Evolutionary conservation across 306 rosid genomes (phyloP), one percentile per base, ranked within the genome.

Genomic region (Mimosa bimucronata): DNA sequence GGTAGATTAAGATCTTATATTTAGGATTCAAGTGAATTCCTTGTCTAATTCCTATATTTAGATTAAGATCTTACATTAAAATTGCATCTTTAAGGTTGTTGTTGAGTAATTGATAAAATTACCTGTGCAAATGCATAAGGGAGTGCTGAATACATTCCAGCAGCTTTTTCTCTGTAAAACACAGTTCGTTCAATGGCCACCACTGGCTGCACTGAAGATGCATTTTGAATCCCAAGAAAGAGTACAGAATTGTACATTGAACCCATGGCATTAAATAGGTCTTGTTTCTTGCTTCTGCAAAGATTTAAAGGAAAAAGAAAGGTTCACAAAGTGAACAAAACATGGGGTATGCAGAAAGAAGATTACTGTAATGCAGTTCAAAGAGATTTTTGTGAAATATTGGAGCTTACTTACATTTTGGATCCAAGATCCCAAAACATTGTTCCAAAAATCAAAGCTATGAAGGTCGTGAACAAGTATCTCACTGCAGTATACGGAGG

Each of bases 401-500:
- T 65, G 57, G 3, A 67, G 82, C 89, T 86, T 71, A 88, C 89
- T 86, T 74, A 88, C 97, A 53, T 87, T 88, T 90, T 90, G 73
- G 90, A 77, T 78, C 97, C 97, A 2, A 90, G 94, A 66, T 85
- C 83, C 93, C 93, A 88, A 88, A 92, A 92, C 80, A 92, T 83
- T 28, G 97, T 75, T 28, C 97, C 94, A 41, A 92, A 88, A 76
- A 92, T 86, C 75, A 92, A 71, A 44, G 89, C 94, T 40, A 77
- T 77, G 53, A 85, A 40, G 53, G 83, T 66, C 4, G 93, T 84
- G 82, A 86, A 88, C 66, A 80, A 72, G 38, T 80, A 64, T 84
- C 91, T 83, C 23, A 90, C 86, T 0, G 90, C 88, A 14, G 90
- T 90, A 71, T 92, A 90, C 13, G 83, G 76, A 0, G 93, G 97